These are phyloP conservation scores for Haematococcus sp. DNA, from an alignment of 139 green algal genomes.

Conservation along the genomic window DNA sequence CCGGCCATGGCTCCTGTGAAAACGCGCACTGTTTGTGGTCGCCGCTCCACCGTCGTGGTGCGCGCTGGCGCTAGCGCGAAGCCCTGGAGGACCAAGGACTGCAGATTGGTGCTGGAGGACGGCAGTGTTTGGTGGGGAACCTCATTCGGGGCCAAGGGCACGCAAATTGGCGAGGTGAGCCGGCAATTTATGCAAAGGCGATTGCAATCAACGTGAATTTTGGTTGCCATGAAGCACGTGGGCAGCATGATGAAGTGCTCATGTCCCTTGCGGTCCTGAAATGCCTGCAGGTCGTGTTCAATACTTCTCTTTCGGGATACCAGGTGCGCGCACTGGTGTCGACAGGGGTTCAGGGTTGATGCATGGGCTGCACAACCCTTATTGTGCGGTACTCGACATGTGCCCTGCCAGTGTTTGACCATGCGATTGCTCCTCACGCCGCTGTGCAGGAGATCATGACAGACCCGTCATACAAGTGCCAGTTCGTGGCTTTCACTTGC, in stretches of 20 bases:
- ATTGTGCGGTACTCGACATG: too few relatives aligned
- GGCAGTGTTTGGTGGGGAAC: conserved; percentile 86
- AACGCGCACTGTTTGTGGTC: too few relatives aligned
- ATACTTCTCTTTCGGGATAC: conserved; percentile 94
- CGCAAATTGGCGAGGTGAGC: conserved; percentile 60
- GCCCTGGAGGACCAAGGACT: conserved; percentile 71
- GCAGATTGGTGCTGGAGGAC: conserved; percentile 90
- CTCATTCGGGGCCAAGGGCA: conserved; percentile 86
- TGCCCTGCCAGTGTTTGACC: too few relatives aligned
- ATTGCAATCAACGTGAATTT: background rate
- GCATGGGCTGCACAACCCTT: too few relatives aligned
- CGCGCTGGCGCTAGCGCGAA: background rate
- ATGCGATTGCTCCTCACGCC: conserved; percentile 5
- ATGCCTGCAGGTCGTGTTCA: conserved; percentile 90
- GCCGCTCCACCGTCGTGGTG: too few relatives aligned
- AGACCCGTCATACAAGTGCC: conserved; percentile 95
- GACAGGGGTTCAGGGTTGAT: too few relatives aligned
- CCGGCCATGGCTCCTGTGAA: too few relatives aligned
- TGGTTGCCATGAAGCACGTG: background rate
- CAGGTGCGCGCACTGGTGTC: conserved; percentile 49
- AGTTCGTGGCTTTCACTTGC: conserved; percentile 97
- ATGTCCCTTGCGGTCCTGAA: background rate
- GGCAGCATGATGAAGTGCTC: background rate
- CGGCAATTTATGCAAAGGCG: conserved; percentile 12
- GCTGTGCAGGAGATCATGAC: conserved; percentile 94